Conservation (phyloP, 2,329 filamentous ascomycete species). For the Pseudogymnoascus sp. region DNA sequence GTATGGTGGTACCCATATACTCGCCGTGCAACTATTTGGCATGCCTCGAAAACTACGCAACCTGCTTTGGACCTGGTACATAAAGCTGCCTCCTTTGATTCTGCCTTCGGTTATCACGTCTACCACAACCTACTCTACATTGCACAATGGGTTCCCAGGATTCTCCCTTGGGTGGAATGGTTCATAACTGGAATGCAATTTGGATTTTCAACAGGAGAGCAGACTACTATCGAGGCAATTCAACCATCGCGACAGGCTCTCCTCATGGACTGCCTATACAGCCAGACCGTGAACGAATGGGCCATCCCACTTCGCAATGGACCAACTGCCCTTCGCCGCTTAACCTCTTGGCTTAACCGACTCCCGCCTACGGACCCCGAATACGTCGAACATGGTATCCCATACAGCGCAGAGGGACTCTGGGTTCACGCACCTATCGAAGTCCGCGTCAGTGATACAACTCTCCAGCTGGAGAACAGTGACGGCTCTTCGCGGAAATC, state of each 20-base stretch:
- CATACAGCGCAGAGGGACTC: conserved; percentile 68
- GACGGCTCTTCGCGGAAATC: conserved; percentile 16
- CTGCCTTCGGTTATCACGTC: conserved; percentile 71
- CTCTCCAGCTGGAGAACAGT: conserved; percentile 30
- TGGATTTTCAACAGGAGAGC: conserved; percentile 66
- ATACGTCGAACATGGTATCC: conserved; percentile 61
- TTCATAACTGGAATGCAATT: conserved; percentile 98
- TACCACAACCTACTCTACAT: conserved; percentile 88
- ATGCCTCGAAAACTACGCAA: conserved; percentile 67
- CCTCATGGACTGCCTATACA: conserved; percentile 95
- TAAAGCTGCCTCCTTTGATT: conserved; percentile 67
- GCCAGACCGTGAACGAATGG: conserved; percentile 99
- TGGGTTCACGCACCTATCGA: conserved; percentile 89
- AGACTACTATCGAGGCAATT: conserved; percentile 62
- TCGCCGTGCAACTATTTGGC: conserved; percentile 80
- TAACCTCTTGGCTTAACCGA: conserved; percentile 76
- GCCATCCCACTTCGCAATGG: conserved; percentile 79
- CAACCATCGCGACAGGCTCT: conserved; percentile 74
- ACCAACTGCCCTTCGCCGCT: conserved; percentile 73
- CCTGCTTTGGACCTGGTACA: conserved; percentile 47
- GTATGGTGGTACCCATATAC: conserved; percentile 99
- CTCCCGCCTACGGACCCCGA: conserved; percentile 53
- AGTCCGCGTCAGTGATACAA: conserved; percentile 75
- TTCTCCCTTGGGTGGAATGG: conserved; percentile 87
- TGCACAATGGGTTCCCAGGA: conserved; percentile 65